Conservation (phyloP, 2,329 filamentous ascomycete genomes). For the Aspergillus vadensis region DNA sequence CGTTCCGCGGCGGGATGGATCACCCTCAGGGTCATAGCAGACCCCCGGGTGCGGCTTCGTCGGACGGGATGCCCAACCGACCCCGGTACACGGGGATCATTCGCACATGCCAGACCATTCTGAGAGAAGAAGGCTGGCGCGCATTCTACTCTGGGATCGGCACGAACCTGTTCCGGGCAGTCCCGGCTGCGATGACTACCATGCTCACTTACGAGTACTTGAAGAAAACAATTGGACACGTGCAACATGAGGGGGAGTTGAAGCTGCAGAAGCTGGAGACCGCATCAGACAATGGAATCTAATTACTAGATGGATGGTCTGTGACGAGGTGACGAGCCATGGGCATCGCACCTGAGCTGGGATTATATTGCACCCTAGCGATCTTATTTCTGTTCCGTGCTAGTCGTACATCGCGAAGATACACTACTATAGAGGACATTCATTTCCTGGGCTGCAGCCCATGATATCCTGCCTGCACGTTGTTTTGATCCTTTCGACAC, state of each 20-base stretch:
- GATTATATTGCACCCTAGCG: not conserved
- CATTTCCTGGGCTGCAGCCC: not conserved
- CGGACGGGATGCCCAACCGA: constrained; percentile 59
- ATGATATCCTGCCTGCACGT: not conserved
- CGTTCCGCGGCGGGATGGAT: constrained; percentile 46
- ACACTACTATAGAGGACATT: not conserved
- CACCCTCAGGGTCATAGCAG: constrained; percentile 49
- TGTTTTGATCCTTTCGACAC: not conserved
- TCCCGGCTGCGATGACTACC: constrained; percentile 93
- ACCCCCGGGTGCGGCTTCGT: constrained; percentile 48
- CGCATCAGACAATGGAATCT: constrained; percentile 22
- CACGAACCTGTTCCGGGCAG: constrained; percentile 93
- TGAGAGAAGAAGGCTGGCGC: constrained; percentile 89
- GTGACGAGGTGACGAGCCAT: not conserved
- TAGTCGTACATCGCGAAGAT: not conserved
- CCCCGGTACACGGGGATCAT: constrained; percentile 74
- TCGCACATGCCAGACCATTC: constrained; percentile 79
- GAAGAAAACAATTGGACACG: constrained; percentile 54
- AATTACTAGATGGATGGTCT: constrained; percentile 17
- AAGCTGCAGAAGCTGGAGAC: constrained; percentile 29
- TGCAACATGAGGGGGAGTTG: constrained; percentile 56
- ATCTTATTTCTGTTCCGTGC: not conserved
- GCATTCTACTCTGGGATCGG: constrained; percentile 98
- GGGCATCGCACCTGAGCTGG: not conserved
- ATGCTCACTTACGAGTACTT: constrained; percentile 94